Evolutionary conservation across 257 asterid genomes (phyloP), one percentile per base, ranked within the genome.

Genomic region (Ballota nigra): DNA sequence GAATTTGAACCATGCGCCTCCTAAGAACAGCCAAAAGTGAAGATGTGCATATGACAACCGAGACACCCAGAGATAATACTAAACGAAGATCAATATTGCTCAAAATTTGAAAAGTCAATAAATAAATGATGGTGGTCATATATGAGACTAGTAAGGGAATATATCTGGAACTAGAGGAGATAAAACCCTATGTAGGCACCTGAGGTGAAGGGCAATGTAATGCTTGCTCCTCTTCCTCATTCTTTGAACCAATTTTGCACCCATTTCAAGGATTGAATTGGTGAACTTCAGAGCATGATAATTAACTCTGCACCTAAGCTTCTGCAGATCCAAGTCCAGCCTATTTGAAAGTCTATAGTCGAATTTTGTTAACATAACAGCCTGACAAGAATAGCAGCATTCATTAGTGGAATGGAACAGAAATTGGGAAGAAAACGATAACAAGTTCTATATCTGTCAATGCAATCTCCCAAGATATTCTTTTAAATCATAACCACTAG

Each of bases 251-350:
- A 95, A 79, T 76, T 82, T 83, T 28, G 77, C 81, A 53, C 97
- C 99, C 97, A 92, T 88, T 75, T 83, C 78, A 75, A 71, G 88
- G 60, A 95, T 95, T 68, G 94, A 87, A 56, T 88, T 75, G 45
- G 97, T 89, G 88, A 95, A 95, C 87, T 80, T 95, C 79, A 95
- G 82, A 22, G 99, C 96, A 51, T 92, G 99, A 83, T 92, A 95
- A 71, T 95, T 95, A 58, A 86, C 97, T 85, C 98, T 87, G 80
- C 99, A 92, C 73, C 99, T 82, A 75, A 95, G 98, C 87, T 88
- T 95, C 80, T 95, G 99, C 71, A 88, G 78, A 65, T 95, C 99
- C 19, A 81, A 70, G 64, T 81, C 84, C 85, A 95, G 78, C 83
- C 75, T 87, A 85, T 92, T 95, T 71, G 99, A 77, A 83, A 95